These are phyloP conservation scores for Pestalotiopsis sp. DNA, from an alignment of 2,329 filamentous ascomycete genomes.

Conservation along the genomic window DNA sequence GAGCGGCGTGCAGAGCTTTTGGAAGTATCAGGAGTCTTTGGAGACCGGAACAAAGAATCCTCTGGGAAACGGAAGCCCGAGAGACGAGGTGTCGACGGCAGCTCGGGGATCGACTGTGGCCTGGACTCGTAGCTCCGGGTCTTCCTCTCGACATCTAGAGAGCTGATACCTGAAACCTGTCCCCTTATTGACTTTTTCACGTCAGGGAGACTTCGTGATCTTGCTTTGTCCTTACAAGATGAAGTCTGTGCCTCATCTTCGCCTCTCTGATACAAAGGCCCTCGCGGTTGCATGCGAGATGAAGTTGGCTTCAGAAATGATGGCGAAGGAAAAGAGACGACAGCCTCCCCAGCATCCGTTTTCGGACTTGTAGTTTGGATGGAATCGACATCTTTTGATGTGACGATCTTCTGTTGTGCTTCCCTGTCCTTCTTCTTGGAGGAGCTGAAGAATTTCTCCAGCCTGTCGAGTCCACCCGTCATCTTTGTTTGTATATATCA, in stretches of 20 bases:
- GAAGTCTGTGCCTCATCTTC: slow-evolving; percentile 3
- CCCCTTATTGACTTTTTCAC: slow-evolving; percentile 23
- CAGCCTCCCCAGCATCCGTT: slow-evolving; percentile 7
- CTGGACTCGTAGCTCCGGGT: slow-evolving; percentile 12
- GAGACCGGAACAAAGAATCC: slow-evolving; percentile 23
- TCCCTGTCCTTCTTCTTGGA: slow-evolving; percentile 41
- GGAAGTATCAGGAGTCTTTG: slow-evolving; percentile 9
- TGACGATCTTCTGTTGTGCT: slow-evolving; percentile 11
- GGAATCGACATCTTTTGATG: slow-evolving; percentile 17
- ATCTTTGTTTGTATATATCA: slow-evolving; percentile 34
- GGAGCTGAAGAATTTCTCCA: slow-evolving; percentile 54
- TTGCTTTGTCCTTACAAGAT: slow-evolving; percentile 21
- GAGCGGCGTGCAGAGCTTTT: not conserved
- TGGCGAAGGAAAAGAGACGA: slow-evolving; percentile 30
- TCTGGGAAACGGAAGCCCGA: slow-evolving; percentile 32
- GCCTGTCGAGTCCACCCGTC: slow-evolving; percentile 49
- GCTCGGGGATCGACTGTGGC: not conserved
- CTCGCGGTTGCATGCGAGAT: slow-evolving; percentile 59
- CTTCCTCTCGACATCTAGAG: not conserved
- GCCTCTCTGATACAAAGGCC: slow-evolving; percentile 38
- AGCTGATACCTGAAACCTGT: slow-evolving; percentile 23
- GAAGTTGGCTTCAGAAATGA: slow-evolving; percentile 58
- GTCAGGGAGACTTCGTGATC: slow-evolving; percentile 29
- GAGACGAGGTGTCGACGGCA: slow-evolving; percentile 15
- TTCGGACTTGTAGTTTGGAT: slow-evolving; percentile 16